phyloP scores from a whole-genome alignment of 345 rosid genomes.

The Luvunga scandens region DNA sequence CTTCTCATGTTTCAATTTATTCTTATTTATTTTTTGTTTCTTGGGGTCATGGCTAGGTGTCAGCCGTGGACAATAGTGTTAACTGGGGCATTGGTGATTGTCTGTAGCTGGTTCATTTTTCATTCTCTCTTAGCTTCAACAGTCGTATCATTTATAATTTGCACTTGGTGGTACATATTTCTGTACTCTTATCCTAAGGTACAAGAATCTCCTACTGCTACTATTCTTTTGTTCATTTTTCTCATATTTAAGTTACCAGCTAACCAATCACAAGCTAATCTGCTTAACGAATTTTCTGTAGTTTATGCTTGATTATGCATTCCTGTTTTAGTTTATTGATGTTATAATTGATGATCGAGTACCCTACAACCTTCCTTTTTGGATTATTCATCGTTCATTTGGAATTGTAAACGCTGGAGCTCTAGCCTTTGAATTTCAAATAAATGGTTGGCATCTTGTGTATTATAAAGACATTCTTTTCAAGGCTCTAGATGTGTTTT shows the following conservation, averaged over 20 bases:
- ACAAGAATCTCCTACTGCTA: neutral
- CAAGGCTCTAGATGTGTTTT: neutral
- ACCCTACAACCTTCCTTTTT: neutral
- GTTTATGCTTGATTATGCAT: neutral
- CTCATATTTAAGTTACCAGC: neutral
- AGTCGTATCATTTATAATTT: constrained; percentile 35
- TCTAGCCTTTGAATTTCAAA: neutral
- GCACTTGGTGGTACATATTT: constrained; percentile 88
- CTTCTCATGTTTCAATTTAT: neutral
- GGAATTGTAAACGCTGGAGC: neutral
- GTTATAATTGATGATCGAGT: neutral
- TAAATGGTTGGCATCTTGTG: neutral
- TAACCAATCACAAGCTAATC: neutral
- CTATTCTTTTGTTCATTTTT: neutral
- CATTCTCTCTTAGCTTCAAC: constrained; percentile 59
- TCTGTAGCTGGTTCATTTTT: constrained; percentile 68
- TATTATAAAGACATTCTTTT: neutral
- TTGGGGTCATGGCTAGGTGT: constrained; percentile 51
- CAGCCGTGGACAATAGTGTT: constrained; percentile 92
- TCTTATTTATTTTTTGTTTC: neutral
- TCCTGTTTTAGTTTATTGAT: neutral
- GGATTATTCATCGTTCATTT: neutral
- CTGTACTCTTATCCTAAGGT: constrained; percentile 92
- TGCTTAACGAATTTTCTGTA: neutral
- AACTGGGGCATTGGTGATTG: constrained; percentile 54